These are phyloP conservation scores for Lentinula raphanica DNA, from an alignment of 768 basidiomycete genomes.

Conservation along the genomic window DNA sequence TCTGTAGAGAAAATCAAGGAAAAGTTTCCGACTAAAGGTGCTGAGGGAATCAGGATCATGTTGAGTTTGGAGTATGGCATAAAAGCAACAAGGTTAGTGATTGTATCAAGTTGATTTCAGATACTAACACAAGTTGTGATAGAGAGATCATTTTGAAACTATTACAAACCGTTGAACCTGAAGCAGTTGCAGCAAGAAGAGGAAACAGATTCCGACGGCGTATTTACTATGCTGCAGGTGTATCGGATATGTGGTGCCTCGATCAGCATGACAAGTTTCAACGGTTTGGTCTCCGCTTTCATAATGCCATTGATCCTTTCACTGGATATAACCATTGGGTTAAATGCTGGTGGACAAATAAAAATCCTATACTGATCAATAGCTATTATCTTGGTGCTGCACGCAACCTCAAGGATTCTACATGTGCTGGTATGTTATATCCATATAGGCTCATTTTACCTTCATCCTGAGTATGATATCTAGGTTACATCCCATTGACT, in stretches of 20 bases:
- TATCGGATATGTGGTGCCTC: constrained; percentile 19
- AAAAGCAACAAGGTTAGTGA: background rate
- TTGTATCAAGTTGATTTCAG: too few relatives aligned
- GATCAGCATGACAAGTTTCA: constrained; percentile 27
- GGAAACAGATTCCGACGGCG: constrained; percentile 10
- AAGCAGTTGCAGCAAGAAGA: background rate
- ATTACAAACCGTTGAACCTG: background rate
- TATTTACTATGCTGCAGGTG: constrained; percentile 20
- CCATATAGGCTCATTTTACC: too few relatives aligned
- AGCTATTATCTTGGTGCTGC: constrained; percentile 18
- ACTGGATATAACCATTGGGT: constrained; percentile 16
- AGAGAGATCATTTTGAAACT: background rate
- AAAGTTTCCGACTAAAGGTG: background rate
- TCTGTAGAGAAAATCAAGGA: background rate
- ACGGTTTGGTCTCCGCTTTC: constrained; percentile 21
- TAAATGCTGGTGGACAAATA: constrained; percentile 23
- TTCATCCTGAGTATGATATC: too few relatives aligned
- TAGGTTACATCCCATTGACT: constrained; percentile 17
- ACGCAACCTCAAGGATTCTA: constrained; percentile 5
- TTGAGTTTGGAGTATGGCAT: background rate
- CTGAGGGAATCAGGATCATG: background rate
- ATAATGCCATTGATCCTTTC: constrained; percentile 17
- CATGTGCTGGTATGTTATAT: background rate
- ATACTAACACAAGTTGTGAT: too few relatives aligned
- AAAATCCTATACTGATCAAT: constrained; percentile 14